These are phyloP conservation scores for Sporothrix protearum DNA, from an alignment of 2,329 filamentous ascomycete species.

Conservation along the genomic window DNA sequence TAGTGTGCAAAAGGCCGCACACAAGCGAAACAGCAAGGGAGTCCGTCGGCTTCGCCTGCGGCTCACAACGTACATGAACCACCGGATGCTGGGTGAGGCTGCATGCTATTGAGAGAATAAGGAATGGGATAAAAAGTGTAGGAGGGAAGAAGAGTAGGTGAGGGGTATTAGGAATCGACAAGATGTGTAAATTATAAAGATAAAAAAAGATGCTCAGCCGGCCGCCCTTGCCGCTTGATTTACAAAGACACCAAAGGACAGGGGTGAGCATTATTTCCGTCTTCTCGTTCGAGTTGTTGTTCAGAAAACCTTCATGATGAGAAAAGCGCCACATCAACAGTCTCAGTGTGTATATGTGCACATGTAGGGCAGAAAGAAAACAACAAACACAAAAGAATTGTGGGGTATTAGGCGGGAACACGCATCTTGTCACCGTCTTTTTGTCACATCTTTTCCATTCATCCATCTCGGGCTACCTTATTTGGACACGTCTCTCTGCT, in stretches of 20 bases:
- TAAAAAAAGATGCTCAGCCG: not conserved
- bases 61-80: not conserved
- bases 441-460: not conserved
- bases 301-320: not conserved
- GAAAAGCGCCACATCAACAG: not conserved
- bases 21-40: no score
- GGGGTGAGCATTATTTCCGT: not conserved
- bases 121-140: not conserved
- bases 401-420: not conserved
- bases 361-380: not conserved
- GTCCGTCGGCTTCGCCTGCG: not conserved
- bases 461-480: not conserved
- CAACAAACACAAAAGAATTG: not conserved
- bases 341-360: not conserved
- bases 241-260: not conserved
- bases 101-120: not conserved
- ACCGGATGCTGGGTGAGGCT: not conserved
- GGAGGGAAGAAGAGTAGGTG: not conserved
- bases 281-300: not conserved
- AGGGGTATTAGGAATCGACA: not conserved
- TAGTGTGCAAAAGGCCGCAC: no score
- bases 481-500: not conserved
- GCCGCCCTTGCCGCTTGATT: not conserved
- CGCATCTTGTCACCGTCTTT: conserved; percentile 5
- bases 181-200: not conserved